Evolutionary conservation across 1,284 basidiomycete species (phyloP).

Genomic region (Polyporus tsugae): DNA sequence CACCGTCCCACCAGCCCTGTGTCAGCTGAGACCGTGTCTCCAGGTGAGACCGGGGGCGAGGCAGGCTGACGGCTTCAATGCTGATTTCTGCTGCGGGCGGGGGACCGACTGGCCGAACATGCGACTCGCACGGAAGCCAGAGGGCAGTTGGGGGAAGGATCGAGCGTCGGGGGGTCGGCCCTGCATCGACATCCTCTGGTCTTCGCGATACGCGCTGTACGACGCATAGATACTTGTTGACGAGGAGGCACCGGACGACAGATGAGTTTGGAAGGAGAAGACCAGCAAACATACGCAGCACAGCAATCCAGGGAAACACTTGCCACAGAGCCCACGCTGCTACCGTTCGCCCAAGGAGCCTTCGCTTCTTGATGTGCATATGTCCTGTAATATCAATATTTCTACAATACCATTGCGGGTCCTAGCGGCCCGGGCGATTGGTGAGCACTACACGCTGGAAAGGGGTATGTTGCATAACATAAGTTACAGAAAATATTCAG

Average conservation of each 20-base stretch:
- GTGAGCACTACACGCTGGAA: constrained; percentile 20
- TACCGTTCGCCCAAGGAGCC: constrained; percentile 6
- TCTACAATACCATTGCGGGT: not conserved
- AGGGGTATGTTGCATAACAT: constrained; percentile 30
- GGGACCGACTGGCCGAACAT: not conserved
- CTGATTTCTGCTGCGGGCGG: constrained; percentile 1
- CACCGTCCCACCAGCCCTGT: not conserved
- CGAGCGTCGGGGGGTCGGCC: constrained; percentile 1
- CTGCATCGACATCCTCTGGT: not conserved
- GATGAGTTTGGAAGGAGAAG: constrained; percentile 1
- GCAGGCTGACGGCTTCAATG: constrained; percentile 7
- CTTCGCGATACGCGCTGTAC: not conserved
- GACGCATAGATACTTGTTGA: not conserved
- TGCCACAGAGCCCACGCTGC: constrained; percentile 9
- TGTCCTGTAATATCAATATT: constrained; percentile 2
- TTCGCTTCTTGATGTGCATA: constrained; percentile 16
- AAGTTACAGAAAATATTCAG: constrained; percentile 74
- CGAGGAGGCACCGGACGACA: not conserved
- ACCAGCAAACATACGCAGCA: constrained; percentile 1
- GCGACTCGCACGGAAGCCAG: not conserved
- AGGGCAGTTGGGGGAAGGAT: constrained; percentile 2
- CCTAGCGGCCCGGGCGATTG: not conserved
- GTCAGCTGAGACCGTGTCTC: not conserved
- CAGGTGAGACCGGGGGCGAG: not conserved
- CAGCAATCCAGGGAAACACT: constrained; percentile 7